These are phyloP conservation scores for Chaetomium sp. DNA, from an alignment of 2,329 filamentous ascomycete species.

Conservation along the genomic window DNA sequence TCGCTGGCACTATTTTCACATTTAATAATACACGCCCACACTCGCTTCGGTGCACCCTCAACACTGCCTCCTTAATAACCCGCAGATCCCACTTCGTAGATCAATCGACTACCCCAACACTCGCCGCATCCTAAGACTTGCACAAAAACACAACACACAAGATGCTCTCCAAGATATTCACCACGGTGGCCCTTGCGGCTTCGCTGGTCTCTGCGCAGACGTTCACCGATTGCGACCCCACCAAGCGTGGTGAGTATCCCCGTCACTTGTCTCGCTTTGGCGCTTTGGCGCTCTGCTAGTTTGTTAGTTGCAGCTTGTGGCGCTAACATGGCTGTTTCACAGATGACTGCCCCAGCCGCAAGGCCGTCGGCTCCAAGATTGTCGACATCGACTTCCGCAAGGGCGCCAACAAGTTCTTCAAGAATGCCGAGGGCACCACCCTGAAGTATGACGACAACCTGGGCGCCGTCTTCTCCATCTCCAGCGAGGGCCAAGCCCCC, in stretches of 20 bases:
- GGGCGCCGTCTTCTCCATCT: slow-evolving; percentile 67
- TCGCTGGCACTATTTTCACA: slow-evolving; percentile 2
- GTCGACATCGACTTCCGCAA: slow-evolving; percentile 72
- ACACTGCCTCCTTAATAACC: slow-evolving; percentile 16
- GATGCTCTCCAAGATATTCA: slow-evolving; percentile 52
- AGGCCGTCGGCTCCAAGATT: slow-evolving; percentile 68
- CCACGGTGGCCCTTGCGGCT: slow-evolving; percentile 53
- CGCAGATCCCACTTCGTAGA: neutral
- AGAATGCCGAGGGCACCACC: slow-evolving; percentile 49
- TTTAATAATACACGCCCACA: slow-evolving; percentile 8
- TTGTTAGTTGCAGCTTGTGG: neutral
- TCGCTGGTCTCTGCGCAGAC: slow-evolving; percentile 59
- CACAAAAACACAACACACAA: slow-evolving; percentile 27
- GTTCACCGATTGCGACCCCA: slow-evolving; percentile 57
- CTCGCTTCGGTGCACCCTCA: slow-evolving; percentile 13
- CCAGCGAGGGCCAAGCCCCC: slow-evolving; percentile 64
- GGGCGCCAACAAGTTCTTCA: slow-evolving; percentile 63
- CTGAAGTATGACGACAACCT: slow-evolving; percentile 49
- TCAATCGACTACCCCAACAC: neutral
- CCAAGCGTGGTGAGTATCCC: slow-evolving; percentile 44
- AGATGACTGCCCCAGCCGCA: slow-evolving; percentile 67
- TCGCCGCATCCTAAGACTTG: neutral
- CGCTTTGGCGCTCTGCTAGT: neutral
- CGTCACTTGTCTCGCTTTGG: neutral
- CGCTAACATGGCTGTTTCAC: slow-evolving; percentile 10